Percentiles rank a stretch among this genome's conserved stretches.
Conservation (phyloP, 345 rosid species). For the Stellera chamaejasme region DNA sequence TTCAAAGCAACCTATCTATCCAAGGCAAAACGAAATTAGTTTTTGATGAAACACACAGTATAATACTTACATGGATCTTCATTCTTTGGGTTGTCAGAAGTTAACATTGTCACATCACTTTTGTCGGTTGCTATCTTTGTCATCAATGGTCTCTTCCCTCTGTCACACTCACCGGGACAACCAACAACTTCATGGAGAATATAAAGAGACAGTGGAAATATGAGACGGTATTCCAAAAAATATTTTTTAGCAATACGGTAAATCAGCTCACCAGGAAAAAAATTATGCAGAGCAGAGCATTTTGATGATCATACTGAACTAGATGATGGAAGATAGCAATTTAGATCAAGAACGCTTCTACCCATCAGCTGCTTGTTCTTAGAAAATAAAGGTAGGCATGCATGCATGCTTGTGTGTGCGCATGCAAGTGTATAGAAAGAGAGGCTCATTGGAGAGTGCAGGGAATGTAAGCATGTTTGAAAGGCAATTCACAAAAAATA, state of each 20-base stretch:
- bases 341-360: too few species aligned
- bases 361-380: too few species aligned
- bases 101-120: conserved; percentile 90
- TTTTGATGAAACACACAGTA: background rate
- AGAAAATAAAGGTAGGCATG: too few species aligned
- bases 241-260: background rate
- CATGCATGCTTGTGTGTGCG: too few species aligned
- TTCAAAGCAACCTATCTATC: background rate
- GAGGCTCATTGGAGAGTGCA: too few species aligned
- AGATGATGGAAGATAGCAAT: too few species aligned
- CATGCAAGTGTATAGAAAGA: too few species aligned
- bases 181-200: conserved; percentile 53
- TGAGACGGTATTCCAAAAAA: background rate
- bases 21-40: conserved; percentile 2
- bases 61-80: conserved; percentile 79
- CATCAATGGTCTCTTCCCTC: conserved; percentile 85
- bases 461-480: too few species aligned
- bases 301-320: too few species aligned
- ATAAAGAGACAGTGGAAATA: background rate
- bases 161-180: conserved; percentile 67
- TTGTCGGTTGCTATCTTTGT: conserved; percentile 81
- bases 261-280: background rate
- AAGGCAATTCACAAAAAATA: too few species aligned
- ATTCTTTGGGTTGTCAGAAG: conserved; percentile 78
- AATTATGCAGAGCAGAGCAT: background rate